Base-by-base conservation (phyloP, 2,329 filamentous ascomycete genomes). In the Cladosporium sp. region DNA sequence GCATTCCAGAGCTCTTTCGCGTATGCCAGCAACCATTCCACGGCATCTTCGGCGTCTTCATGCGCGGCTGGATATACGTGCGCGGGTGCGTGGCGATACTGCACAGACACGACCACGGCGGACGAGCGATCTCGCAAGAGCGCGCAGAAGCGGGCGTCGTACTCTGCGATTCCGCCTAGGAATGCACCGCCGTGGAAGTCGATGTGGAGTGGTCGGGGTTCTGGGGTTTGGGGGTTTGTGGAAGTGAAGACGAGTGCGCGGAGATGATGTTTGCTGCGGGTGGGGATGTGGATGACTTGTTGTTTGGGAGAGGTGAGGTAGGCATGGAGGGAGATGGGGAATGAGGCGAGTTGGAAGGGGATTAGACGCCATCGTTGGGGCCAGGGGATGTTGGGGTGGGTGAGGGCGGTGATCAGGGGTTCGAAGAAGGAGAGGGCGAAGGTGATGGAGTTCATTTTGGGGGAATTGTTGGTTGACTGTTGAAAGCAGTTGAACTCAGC, bases 171-270 rank as follows among this genome's bases (percentile, higher is more conserved):
- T 17, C 70, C 74, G 19, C 70, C 71, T 11, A 77, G 58, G 58
- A 74, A 76, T 15, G 57, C 72, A 3, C 74, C 73, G 20, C 68
- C 66, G 51, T 77, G 73, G 29, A 73, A 65, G 47, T 74, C 66
- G 38, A 76, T 59, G 52, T 76, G 73, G 4, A 78, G 58, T 0
- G 73, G 74, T 18, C 70, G 5, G 48, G 50, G 2, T 52, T 52
- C 2, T 56, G 19, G 2, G 60, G 4, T 22, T 15, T 42, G 18
- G 17, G 12, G 7, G 6, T n/a, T 19, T 42, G 22, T 42, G 11
- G 18, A 55, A n/a, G 64, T 61, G 57, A 71, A 73, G 13, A 74
- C 55, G 9, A 73, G 53, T 2, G 63, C 62, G 2, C 69, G 65
- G 2, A 69, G 43, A n/a, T 57, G 56, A 6, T 59, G 56, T 2